Evolutionary conservation across 2,329 filamentous ascomycete species (phyloP).

Genomic region (Tetracladium maxilliforme): DNA sequence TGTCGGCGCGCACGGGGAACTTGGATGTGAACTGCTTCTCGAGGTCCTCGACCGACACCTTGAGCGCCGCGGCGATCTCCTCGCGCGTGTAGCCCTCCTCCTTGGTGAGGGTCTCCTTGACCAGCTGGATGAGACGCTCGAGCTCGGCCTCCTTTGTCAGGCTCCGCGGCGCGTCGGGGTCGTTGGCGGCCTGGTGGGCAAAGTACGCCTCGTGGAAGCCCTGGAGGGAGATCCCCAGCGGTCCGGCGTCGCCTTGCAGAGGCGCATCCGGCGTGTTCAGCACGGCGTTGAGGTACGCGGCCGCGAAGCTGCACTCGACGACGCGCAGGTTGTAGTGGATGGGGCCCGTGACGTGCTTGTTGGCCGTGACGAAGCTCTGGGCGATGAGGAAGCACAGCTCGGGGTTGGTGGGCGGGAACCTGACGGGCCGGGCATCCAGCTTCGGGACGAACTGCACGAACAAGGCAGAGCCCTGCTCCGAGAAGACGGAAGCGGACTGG

Average conservation of each 20-base stretch:
- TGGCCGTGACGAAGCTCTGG: slow-evolving; percentile 83
- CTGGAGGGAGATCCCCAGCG: slow-evolving; percentile 68
- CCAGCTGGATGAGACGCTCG: slow-evolving; percentile 53
- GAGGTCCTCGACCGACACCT: slow-evolving; percentile 54
- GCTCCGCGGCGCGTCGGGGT: too few relatives aligned
- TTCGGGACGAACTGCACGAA: slow-evolving; percentile 80
- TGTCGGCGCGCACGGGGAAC: slow-evolving; percentile 78
- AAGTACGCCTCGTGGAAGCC: slow-evolving; percentile 83
- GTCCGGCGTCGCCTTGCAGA: slow-evolving; percentile 65
- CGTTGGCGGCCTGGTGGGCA: slow-evolving; percentile 12
- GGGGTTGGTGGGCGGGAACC: slow-evolving; percentile 67
- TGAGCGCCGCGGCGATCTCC: slow-evolving; percentile 63
- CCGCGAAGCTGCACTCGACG: slow-evolving; percentile 86
- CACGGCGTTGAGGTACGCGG: slow-evolving; percentile 47
- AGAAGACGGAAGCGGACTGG: slow-evolving; percentile 91
- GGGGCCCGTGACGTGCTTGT: slow-evolving; percentile 88
- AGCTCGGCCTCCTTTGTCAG: slow-evolving; percentile 41
- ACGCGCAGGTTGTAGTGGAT: slow-evolving; percentile 95
- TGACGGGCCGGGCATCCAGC: slow-evolving; percentile 62
- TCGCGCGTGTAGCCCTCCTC: slow-evolving; percentile 79
- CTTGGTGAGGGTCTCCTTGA: slow-evolving; percentile 56
- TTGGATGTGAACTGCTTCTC: slow-evolving; percentile 69
- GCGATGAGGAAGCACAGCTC: slow-evolving; percentile 87
- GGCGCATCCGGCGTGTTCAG: slow-evolving; percentile 39
- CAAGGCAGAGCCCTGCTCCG: slow-evolving; percentile 68